Conservation (phyloP, 768 basidiomycete species). For the Agaricus sinodeliciosus region DNA sequence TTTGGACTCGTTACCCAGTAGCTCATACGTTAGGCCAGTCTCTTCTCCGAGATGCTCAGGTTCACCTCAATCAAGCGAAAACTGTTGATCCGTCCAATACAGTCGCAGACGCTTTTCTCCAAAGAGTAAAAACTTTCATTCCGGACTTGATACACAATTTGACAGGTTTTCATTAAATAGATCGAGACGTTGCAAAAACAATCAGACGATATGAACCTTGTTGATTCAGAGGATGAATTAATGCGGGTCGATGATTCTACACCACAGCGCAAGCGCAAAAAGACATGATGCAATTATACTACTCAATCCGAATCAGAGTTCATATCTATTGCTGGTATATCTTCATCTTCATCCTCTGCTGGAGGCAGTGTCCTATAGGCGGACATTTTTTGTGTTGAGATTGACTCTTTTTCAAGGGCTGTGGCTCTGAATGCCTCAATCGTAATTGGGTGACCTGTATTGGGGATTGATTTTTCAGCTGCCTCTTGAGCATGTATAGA, state of each 20-base stretch:
- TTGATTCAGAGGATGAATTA: constrained; percentile 16
- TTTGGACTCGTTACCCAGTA: constrained; percentile 1
- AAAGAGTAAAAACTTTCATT: constrained; percentile 31
- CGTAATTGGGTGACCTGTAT: not conserved
- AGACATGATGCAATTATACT: constrained; percentile 4
- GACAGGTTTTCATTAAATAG: not conserved
- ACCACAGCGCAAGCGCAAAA: constrained; percentile 29
- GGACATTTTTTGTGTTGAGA: not conserved
- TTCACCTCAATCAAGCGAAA: constrained; percentile 60
- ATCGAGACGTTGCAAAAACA: constrained; percentile 8
- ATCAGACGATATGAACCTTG: constrained; percentile 12
- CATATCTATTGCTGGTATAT: constrained; percentile 73
- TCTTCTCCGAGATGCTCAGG: constrained; percentile 48
- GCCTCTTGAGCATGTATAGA: not conserved
- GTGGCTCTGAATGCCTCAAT: not conserved
- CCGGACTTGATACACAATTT: not conserved
- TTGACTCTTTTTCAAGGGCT: not conserved
- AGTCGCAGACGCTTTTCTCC: constrained; percentile 46
- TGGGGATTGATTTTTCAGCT: no score
- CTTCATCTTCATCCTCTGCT: constrained; percentile 57
- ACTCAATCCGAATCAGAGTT: constrained; percentile 72
- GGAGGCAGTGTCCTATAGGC: not conserved
- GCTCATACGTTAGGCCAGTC: constrained; percentile 20
- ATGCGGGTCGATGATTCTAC: constrained; percentile 17
- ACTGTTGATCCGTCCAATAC: constrained; percentile 50